Base-by-base conservation (phyloP, 108 stramenopile species). In the Cyclotella atomus region DNA sequence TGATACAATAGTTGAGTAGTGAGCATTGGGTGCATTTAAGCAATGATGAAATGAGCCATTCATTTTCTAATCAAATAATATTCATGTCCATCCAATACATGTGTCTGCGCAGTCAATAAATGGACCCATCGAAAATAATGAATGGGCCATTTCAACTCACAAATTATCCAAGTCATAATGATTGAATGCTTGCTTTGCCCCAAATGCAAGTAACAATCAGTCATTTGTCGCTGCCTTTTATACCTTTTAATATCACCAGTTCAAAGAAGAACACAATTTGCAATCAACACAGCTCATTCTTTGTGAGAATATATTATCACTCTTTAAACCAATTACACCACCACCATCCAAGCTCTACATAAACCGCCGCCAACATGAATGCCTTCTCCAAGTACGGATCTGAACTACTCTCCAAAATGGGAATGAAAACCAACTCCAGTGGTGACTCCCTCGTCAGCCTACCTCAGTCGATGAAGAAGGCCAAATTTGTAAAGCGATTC, bases 401-500 rank as follows among this genome's bases (percentile, higher is more conserved):
- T 24, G 52, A 53, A 24, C 23, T 53, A 10, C 52, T 53, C 21
- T 10, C 19, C 52, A 53, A 23, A 53, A 23, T 53, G 10, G 56
- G 56, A 57, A 30, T 57, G 0, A 57, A 32, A 32, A 32, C 56
- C n/a, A n/a, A n/a, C 12, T 57, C 56, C 9, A 49, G 47, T n/a
- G 30, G 15, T 5, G 52, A 53, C 23, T 20, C 52, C 28, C 15
- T 5, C 56, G 14, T 57, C 1, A 30, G 29, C 29, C 10, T 30
- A 32, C 29, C 56, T n/a, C 4, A n/a, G 3, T 52, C 52, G 21
- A 57, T 57, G 15, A 57, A 57, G 56, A 57, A 30, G n/a, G 56
- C 56, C 29, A 57, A 57, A 15, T 57, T 57, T 15, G 56, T 57
- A 30, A 57, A 57, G 30, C 16, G 20, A 19, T 57, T 57, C n/a